Evolutionary conservation across 2,329 filamentous ascomycete genomes (phyloP), one percentile per base, ranked within the genome.

Genomic region (Fusarium pininemorale): DNA sequence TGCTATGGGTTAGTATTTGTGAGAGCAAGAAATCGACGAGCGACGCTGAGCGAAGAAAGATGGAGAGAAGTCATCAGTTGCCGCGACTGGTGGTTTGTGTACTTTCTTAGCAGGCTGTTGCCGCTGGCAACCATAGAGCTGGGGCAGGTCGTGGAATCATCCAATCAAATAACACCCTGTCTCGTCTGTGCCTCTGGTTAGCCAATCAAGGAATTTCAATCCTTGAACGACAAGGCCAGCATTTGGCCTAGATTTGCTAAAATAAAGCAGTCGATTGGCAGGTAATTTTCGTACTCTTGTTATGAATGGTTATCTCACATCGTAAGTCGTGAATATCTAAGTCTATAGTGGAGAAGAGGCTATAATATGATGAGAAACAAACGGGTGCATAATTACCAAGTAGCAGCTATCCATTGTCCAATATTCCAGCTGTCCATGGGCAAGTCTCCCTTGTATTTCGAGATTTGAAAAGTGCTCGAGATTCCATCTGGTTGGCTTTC

Each of bases 21-120:
- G 60, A 67, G 60, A 66, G 58, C 60, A 64, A 57, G 47, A 68
- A 74, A 63, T 63, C 60, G 62, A 41, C 50, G 61, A 57, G 63
- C 65, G 73, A 75, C 58, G 63, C 74, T 68, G 66, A 51, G 60
- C 61, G 69, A 66, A 63, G 69, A 66, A 68, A 64, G 59, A 60
- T 58, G 58, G 56, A 63, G 69, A 58, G 59, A 67, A 41, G 62
- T 61, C 65, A 53, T 63, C 61, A 63, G 73, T 68, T 66, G 56
- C 66, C 48, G 57, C 75, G 67, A 68, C 72, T 56, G 69, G 60
- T 77, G 74, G 75, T 81, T 82, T 82, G 81, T 82, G 80, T 82
- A 82, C 79, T 80, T 82, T 79, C 68, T 65, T 28, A 30, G 62
- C 35, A 58, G 56, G 59, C 57, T 72, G 81, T 82, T 82, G 81